Base-by-base conservation (phyloP, 768 basidiomycete genomes). In the Filobasidium floriforme region DNA sequence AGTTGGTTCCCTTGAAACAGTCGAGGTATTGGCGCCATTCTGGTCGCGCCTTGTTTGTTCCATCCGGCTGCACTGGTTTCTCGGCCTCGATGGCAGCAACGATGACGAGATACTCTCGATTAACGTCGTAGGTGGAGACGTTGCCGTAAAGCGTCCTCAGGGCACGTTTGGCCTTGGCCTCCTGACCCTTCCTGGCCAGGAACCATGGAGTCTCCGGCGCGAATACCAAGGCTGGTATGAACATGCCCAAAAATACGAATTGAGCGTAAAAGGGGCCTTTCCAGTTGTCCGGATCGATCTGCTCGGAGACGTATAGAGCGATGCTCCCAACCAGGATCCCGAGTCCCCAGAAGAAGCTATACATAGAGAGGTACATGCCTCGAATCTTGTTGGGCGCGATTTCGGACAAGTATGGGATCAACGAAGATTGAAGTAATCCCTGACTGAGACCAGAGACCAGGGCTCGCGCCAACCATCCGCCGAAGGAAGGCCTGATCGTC, bases 171-270 rank as follows among this genome's bases (percentile, higher is more conserved):
- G 59, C 59, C 59, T 60, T 60, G 59, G 37, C 59, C 32, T 60
- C 18, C 18, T 60, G 18, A 10, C 60, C 65, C 43, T 41, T 60
- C 29, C 59, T 66, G 18, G 41, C 29, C n/a, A 18, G 61, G 60
- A 60, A 60, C 59, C 59, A 60, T 37, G 71, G 71, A 7, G 71
- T 68, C 61, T 72, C 71, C 46, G 71, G 71, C 2, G 62, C 55
- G 40, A 68, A 59, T 46, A 70, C 28, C 14, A 68, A 55, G 60
- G 61, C 61, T 1, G 69, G 66, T 1, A 70, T 19, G 61, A 60
- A 69, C 22, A 72, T 7, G 12, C 55, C 71, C 15, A 70, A 55
- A 59, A 72, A 43, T 22, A 61, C 71, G 40, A 68, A 70, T 55
- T 72, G 55, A 18, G 71, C 67, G 65, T 72, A 70, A 52, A 72